A percentile compares a stretch with the other conserved stretches of the same genome.
These are phyloP conservation scores for Ceratobasidium theobromae DNA, from an alignment of 1,284 basidiomycete species.

Conservation along the genomic window DNA sequence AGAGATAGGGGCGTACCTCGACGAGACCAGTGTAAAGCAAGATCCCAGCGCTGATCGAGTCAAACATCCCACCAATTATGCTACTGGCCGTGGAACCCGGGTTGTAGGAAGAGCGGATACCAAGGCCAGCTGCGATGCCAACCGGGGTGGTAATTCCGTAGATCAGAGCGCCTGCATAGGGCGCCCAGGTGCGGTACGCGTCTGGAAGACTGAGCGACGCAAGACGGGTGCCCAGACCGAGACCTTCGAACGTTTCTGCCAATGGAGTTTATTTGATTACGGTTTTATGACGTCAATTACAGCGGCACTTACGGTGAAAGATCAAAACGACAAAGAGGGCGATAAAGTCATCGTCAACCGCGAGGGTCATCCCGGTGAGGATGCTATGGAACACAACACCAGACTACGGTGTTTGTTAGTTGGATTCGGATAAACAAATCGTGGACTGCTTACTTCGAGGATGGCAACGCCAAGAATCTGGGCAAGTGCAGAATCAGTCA, in stretches of 20 bases:
- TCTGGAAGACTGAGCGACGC: constrained; percentile 69
- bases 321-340: constrained; percentile 87
- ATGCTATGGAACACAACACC: constrained; percentile 90
- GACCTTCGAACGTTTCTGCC: constrained; percentile 87
- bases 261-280: constrained; percentile 39
- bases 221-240: constrained; percentile 84
- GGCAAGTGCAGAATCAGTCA: constrained; percentile 49
- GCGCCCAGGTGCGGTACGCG: constrained; percentile 57
- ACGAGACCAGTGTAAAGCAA: constrained; percentile 89
- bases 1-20: constrained; percentile 56
- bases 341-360: constrained; percentile 79
- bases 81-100: constrained; percentile 70
- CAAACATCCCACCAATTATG: constrained; percentile 82
- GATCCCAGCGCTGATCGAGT: constrained; percentile 85
- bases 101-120: constrained; percentile 79
- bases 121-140: constrained; percentile 83
- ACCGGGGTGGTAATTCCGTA: constrained; percentile 83
- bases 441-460: constrained; percentile 51
- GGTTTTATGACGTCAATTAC: neutral
- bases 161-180: constrained; percentile 62
- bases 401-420: constrained; percentile 51
- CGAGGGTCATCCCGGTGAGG: constrained; percentile 91
- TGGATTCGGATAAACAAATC: neutral
- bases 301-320: constrained; percentile 71
- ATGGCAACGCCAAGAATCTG: constrained; percentile 87